Evolutionary conservation across 495 filamentous ascomycete species (phyloP).

Genomic region (Penicillium diatomitis): DNA sequence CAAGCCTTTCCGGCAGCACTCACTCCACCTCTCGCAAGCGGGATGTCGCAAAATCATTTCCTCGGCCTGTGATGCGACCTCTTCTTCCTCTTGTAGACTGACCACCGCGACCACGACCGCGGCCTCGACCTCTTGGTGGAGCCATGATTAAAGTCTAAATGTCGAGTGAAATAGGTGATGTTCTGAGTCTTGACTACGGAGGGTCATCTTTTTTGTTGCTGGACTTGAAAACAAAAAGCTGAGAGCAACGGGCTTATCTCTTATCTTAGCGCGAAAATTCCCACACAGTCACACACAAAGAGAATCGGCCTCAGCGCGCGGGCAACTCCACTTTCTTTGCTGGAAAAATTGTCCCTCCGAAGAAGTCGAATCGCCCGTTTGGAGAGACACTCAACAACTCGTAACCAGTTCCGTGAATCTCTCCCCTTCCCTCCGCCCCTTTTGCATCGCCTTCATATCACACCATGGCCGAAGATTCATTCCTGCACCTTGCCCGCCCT

Average conservation of each 20-base stretch:
- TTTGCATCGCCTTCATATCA: slow-evolving; percentile 4
- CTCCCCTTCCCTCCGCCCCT: slow-evolving; percentile 5
- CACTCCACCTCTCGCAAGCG: slow-evolving; percentile 35
- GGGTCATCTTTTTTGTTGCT: slow-evolving; percentile 5
- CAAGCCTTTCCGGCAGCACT: slow-evolving; percentile 8
- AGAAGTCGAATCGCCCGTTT: slow-evolving; percentile 10
- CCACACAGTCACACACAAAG: slow-evolving; percentile 26
- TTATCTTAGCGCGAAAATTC: slow-evolving; percentile 50
- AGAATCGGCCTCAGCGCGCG: slow-evolving; percentile 33
- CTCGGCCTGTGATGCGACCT: slow-evolving; percentile 18
- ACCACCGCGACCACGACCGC: slow-evolving; percentile 10
- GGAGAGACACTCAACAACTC: slow-evolving; percentile 3
- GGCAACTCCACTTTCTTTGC: slow-evolving; percentile 16
- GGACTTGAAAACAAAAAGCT: not conserved
- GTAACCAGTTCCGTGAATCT: not conserved
- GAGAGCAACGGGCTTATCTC: slow-evolving; percentile 27
- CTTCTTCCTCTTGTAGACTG: slow-evolving; percentile 9
- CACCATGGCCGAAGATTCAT: slow-evolving; percentile 82
- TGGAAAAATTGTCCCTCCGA: slow-evolving; percentile 27
- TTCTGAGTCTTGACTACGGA: not conserved
- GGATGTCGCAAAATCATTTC: slow-evolving; percentile 26
- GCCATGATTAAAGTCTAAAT: slow-evolving; percentile 5
- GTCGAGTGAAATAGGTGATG: not conserved
- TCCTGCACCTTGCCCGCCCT: slow-evolving; percentile 89
- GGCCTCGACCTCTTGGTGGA: slow-evolving; percentile 17